phyloP scores from a whole-genome alignment of 2,329 filamentous ascomycete genomes.

The Ophiostoma quercus region DNA sequence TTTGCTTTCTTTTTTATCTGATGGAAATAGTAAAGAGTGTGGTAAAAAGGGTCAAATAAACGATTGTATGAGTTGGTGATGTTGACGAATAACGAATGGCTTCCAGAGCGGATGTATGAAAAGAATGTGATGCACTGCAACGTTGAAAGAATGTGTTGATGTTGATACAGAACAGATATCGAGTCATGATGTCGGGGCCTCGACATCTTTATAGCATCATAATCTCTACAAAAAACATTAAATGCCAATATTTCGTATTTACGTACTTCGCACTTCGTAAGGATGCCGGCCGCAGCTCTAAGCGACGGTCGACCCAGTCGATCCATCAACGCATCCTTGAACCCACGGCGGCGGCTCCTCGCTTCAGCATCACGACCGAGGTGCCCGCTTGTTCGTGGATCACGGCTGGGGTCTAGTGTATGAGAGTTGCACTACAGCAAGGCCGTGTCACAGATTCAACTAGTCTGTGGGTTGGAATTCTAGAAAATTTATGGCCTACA shows the following conservation, averaged over 20 bases:
- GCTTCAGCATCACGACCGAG: background rate
- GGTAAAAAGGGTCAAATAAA: background rate
- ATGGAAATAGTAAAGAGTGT: background rate
- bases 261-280: background rate
- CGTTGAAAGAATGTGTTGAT: conserved; percentile 10
- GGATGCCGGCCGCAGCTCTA: background rate
- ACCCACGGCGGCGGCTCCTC: too few relatives aligned
- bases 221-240: background rate
- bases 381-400: background rate
- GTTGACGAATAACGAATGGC: background rate
- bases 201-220: background rate
- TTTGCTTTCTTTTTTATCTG: background rate
- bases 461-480: background rate
- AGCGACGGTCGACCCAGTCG: background rate
- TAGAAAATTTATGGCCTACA: background rate
- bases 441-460: background rate
- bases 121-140: conserved; percentile 7
- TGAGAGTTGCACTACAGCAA: background rate
- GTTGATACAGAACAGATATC: background rate
- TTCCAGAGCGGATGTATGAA: conserved; percentile 1
- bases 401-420: background rate
- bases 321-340: too few relatives aligned
- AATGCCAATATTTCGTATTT: background rate
- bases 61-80: background rate
- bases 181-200: background rate